Conservation (phyloP, 2,329 filamentous ascomycete species). For the Diaporthe nobilis region DNA sequence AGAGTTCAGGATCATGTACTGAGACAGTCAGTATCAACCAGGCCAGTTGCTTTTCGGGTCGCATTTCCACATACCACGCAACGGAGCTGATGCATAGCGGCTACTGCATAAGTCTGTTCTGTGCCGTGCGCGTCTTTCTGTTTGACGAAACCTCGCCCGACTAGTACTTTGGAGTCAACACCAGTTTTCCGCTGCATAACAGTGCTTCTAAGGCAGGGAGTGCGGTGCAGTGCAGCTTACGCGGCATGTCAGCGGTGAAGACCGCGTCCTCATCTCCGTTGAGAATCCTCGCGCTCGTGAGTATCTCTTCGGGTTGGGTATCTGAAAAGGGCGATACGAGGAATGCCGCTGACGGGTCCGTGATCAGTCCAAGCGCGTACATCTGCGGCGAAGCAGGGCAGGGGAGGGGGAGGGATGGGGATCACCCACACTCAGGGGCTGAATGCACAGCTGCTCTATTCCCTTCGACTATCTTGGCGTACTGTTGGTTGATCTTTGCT, state of each 20-base stretch:
- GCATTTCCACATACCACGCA: not conserved
- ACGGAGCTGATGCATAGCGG: slow-evolving; percentile 19
- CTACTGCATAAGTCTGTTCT: slow-evolving; percentile 13
- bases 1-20: not conserved
- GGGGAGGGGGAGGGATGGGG: not conserved
- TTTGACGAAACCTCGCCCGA: slow-evolving; percentile 15
- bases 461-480: slow-evolving; percentile 16
- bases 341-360: slow-evolving; percentile 18
- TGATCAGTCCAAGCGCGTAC: slow-evolving; percentile 19
- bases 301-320: slow-evolving; percentile 1
- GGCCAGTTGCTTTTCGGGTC: not conserved
- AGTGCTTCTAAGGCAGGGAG: too few relatives aligned
- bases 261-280: not conserved
- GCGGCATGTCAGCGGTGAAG: slow-evolving; percentile 6
- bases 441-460: slow-evolving; percentile 19
- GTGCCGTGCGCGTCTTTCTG: slow-evolving; percentile 13
- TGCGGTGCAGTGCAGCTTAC: not conserved
- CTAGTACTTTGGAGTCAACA: not conserved
- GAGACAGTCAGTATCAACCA: not conserved
- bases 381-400: not conserved
- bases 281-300: slow-evolving; percentile 10
- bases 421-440: slow-evolving; percentile 21
- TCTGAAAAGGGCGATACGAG: slow-evolving; percentile 18
- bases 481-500: slow-evolving; percentile 22
- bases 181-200: too few relatives aligned